A percentile compares a stretch with the other conserved stretches of the same genome.
phyloP scores from a whole-genome alignment of 257 asterid genomes.

The Nyctanthes arbortristis region DNA sequence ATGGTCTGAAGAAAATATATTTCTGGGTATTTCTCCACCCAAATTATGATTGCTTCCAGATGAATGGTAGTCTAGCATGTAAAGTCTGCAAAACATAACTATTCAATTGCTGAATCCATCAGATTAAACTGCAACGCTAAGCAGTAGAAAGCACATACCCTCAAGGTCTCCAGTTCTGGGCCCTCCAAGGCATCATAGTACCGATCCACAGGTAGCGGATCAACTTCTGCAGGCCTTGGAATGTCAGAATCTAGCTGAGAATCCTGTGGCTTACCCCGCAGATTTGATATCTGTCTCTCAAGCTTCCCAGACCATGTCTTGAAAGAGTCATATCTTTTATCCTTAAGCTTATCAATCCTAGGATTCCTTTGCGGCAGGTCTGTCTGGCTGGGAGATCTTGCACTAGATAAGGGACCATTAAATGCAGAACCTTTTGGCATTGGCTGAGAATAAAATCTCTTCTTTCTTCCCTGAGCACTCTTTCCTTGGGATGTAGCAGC shows the following conservation, averaged over 20 bases:
- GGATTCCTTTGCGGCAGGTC: slow-evolving; percentile 37
- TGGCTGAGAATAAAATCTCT: slow-evolving; percentile 61
- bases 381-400: slow-evolving; percentile 23
- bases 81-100: neutral
- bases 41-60: neutral
- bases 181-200: slow-evolving; percentile 91
- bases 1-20: no score
- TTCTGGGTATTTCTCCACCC: neutral
- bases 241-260: slow-evolving; percentile 24
- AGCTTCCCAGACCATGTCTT: slow-evolving; percentile 81
- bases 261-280: slow-evolving; percentile 47
- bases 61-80: no score
- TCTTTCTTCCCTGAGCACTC: neutral
- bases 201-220: slow-evolving; percentile 48
- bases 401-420: slow-evolving; percentile 21
- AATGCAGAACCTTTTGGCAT: slow-evolving; percentile 43
- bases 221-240: slow-evolving; percentile 36
- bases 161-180: slow-evolving; percentile 75
- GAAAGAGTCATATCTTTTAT: slow-evolving; percentile 68
- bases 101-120: neutral
- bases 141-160: slow-evolving; percentile 36
- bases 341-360: slow-evolving; percentile 39
- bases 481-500: slow-evolving; percentile 1
- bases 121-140: neutral
- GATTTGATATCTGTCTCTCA: slow-evolving; percentile 64